Evolutionary conservation across 169 alveolate species (phyloP).

Genomic region (Eimeria brunetti): DNA sequence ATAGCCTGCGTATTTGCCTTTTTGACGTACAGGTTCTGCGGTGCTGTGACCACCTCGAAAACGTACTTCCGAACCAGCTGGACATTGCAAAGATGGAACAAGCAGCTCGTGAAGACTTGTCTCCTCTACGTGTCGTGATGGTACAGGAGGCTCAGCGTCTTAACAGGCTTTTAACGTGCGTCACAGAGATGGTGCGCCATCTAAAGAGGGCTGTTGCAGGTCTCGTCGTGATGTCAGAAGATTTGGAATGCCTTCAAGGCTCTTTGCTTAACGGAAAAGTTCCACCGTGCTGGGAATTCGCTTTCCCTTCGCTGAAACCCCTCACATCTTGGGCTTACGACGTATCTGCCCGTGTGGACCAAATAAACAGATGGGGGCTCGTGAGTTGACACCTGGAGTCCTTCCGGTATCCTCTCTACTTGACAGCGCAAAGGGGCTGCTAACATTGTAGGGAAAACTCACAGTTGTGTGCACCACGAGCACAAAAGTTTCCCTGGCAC

Average conservation of each 20-base stretch:
- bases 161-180: conserved; percentile 89
- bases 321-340: conserved; percentile 94
- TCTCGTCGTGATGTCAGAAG: conserved; percentile 94
- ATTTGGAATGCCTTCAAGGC: conserved; percentile 91
- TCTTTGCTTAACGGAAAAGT: conserved; percentile 91
- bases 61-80: conserved; percentile 90
- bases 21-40: conserved; percentile 24
- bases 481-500: not conserved
- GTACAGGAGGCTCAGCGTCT: conserved; percentile 95
- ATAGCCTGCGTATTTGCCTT: not conserved
- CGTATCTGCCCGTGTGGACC: conserved; percentile 90
- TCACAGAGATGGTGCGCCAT: conserved; percentile 87
- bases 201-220: conserved; percentile 94
- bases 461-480: not conserved
- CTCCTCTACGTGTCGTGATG: conserved; percentile 93
- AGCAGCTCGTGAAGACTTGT: conserved; percentile 89
- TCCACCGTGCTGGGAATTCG: conserved; percentile 93
- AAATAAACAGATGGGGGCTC: conserved; percentile 93
- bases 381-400: not conserved
- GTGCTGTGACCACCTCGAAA: conserved; percentile 82
- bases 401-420: not conserved
- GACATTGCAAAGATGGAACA: conserved; percentile 90
- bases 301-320: conserved; percentile 94
- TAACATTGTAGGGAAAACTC: not conserved
- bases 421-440: not conserved